These are phyloP conservation scores for Chlamydomonas incerta DNA, from an alignment of 139 green algal genomes.

Conservation along the genomic window DNA sequence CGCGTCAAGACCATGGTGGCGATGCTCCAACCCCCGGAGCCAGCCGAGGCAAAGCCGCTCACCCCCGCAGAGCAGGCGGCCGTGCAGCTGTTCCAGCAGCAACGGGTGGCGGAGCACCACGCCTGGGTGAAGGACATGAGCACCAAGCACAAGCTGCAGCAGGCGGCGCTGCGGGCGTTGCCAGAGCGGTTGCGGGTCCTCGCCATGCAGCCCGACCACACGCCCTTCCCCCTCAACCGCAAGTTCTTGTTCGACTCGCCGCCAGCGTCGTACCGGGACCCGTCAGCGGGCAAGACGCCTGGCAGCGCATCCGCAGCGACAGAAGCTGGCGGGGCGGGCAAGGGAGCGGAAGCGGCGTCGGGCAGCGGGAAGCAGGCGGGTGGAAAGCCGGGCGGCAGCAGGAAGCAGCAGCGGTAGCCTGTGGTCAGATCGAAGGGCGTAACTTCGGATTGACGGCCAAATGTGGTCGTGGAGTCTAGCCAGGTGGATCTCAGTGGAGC, in stretches of 20 bases:
- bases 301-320: background rate
- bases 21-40: conserved; percentile 2
- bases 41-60: background rate
- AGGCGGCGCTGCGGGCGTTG: conserved; percentile 28
- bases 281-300: background rate
- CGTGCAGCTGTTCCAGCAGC: background rate
- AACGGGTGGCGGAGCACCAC: background rate
- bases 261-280: conserved; percentile 12
- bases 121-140: conserved; percentile 27
- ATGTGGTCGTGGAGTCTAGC: too few relatives aligned
- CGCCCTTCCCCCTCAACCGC: conserved; percentile 33
- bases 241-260: conserved; percentile 31
- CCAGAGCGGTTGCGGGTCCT: conserved; percentile 18
- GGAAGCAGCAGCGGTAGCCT: background rate
- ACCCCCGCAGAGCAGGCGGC: background rate
- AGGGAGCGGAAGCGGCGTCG: background rate
- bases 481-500: too few relatives aligned
- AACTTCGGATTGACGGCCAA: too few relatives aligned
- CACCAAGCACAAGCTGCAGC: conserved; percentile 42
- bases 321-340: too few relatives aligned
- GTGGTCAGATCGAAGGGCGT: too few relatives aligned
- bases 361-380: background rate
- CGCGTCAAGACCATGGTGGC: conserved; percentile 7
- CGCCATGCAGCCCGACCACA: conserved; percentile 22
- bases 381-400: background rate